Evolutionary conservation across 352 stramenopile species (phyloP), one percentile per base, ranked within the genome.

Genomic region (Blastocystis sp.): DNA sequence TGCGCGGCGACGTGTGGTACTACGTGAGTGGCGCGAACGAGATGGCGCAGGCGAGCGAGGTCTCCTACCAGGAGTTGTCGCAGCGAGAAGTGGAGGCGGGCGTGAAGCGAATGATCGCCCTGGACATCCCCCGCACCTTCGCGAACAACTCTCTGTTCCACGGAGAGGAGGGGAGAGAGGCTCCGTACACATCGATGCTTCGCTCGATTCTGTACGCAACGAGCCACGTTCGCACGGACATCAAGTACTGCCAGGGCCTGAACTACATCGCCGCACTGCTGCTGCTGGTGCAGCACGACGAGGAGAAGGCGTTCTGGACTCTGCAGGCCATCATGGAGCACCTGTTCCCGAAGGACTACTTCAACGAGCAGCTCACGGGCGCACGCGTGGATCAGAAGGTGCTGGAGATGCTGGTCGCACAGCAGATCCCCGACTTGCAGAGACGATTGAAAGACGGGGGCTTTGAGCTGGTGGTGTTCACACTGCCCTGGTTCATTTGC

Each of bases 221-320:
- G 43, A 76, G 59, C 47, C 59, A 76, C 18, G n/a, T 13, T 2
- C 59, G 76, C 8, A 70, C 16, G 30, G 76, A 88, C 24, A 41
- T 88, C 11, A 76, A 76, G 64, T 88, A 88, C 53, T 88, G 76
- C 24, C 76, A 88, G 76, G 76, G 76, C 41, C 54, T 88, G 47
- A 88, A 88, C 26, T 88, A 88, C 24, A 76, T 88, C 37, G 76
- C 76, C n/a, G 76, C 59, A 30, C 30, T 76, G 59, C 64, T 88
- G 45, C 64, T 88, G 45, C 64, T 88, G 55, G 64, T 76, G n/a
- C 59, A 73, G 41, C 43, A 78, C 53, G 76, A 88, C 56, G 76
- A 73, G 20, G 76, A 88, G n/a, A 73, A 45, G 39, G 59, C 76
- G 8, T 88, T 88, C 62, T 88, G 76, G 76, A 88, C 64, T 30